Base-by-base conservation (phyloP, 495 filamentous ascomycete genomes). In the Penicillium canariense region DNA sequence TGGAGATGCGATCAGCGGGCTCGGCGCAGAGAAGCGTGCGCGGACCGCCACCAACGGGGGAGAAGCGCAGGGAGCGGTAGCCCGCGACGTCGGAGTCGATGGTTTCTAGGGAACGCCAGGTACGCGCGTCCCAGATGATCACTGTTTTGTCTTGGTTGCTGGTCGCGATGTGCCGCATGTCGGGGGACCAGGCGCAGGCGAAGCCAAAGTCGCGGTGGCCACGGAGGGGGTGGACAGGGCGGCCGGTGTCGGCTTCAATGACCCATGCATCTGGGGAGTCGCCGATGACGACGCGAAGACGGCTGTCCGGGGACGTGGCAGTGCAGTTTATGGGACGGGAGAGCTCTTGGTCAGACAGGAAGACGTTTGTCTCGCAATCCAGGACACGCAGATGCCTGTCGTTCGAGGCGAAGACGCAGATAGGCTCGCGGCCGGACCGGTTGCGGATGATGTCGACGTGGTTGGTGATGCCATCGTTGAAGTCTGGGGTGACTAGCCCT, bases 181-280 rank as follows among this genome's bases (percentile, higher is more conserved):
- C 89, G 18, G 89, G 87, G 5, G 90, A 85, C 93, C 93, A 97
- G 58, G 87, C 91, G 60, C 88, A 93, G 3, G 92, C 89, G 56
- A 97, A 97, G 43, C 87, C 90, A 59, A 79, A 92, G 66, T 96
- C 91, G 20, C 76, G 79, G 63, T 97, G 93, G 4, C 85, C 85
- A 4, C 72, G 68, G 3, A 96, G 78, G 1, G 72, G 74, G 40
- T 80, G 75, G 10, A 87, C 71, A 0, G 70, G 69, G 45, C 74
- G 67, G 6, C 86, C 86, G 2, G 74, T 79, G 50, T 87, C 84
- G 3, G 86, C 83, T 67, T 87, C 78, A 15, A 84, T 81, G 56
- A 89, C 76, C 58, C 81, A 74, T 9, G 82, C 78, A 36, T 81
- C 72, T 1, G 72, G 71, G 25, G 76, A 77, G 60, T 89, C 86